Conservation (phyloP, 2,329 filamentous ascomycete genomes). For the Pyricularia grisea region DNA sequence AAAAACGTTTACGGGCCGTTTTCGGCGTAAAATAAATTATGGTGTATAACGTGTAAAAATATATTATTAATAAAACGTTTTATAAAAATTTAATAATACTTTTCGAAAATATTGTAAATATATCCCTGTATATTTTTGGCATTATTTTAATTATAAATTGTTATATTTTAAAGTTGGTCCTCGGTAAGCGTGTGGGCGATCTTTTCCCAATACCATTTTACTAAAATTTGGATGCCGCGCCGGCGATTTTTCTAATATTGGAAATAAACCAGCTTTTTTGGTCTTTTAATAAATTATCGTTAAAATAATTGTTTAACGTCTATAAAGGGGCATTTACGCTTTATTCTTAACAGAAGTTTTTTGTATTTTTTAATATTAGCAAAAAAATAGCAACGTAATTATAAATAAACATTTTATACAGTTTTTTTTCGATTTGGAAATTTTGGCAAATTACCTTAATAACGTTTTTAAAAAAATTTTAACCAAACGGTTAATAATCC, state of each 20-base stretch:
- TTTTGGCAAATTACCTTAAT: too few relatives aligned
- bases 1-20: slow-evolving; percentile 7
- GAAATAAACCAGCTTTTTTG: slow-evolving; percentile 14
- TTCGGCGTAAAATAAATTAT: slow-evolving; percentile 7
- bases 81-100: slow-evolving; percentile 52
- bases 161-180: slow-evolving; percentile 3
- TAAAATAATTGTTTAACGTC: slow-evolving; percentile 35
- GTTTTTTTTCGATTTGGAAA: too few relatives aligned
- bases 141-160: slow-evolving; percentile 4
- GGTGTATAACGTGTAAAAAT: slow-evolving; percentile 18
- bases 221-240: neutral
- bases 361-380: slow-evolving; percentile 36
- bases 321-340: slow-evolving; percentile 31
- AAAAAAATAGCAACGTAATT: too few relatives aligned
- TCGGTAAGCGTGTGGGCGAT: neutral
- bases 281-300: slow-evolving; percentile 10
- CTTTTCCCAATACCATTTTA: neutral
- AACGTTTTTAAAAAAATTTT: too few relatives aligned
- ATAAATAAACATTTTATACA: too few relatives aligned
- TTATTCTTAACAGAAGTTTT: slow-evolving; percentile 40
- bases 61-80: slow-evolving; percentile 55
- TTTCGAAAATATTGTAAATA: slow-evolving; percentile 48
- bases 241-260: slow-evolving; percentile 6
- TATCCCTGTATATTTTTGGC: slow-evolving; percentile 23
- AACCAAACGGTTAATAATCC: too few relatives aligned